Percentiles rank a stretch among this genome's conserved stretches.
Evolutionary conservation across 208 protist species (phyloP).

Genomic region (Wallacemonas rigidus): DNA sequence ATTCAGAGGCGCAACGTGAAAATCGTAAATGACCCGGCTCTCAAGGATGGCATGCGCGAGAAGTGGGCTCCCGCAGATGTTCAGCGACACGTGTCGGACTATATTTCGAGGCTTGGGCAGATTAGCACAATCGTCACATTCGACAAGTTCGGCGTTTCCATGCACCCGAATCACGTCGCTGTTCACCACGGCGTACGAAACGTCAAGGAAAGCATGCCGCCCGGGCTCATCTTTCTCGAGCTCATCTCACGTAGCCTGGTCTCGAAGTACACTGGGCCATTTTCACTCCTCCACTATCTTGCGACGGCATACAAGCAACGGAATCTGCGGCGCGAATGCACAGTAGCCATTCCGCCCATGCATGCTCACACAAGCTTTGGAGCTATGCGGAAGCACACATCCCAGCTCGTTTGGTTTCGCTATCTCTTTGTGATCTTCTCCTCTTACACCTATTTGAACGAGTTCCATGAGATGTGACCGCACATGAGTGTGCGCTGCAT

Average conservation of each 20-base stretch:
- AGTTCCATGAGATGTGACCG: slow-evolving; percentile 41
- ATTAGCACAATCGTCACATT: slow-evolving; percentile 95
- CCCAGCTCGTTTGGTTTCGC: slow-evolving; percentile 97
- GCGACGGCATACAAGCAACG: slow-evolving; percentile 24
- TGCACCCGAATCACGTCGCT: slow-evolving; percentile 96
- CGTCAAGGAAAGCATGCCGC: slow-evolving; percentile 66
- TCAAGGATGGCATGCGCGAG: slow-evolving; percentile 89
- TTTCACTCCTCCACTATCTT: slow-evolving; percentile 36
- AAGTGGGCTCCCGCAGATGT: slow-evolving; percentile 68
- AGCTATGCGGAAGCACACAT: slow-evolving; percentile 90
- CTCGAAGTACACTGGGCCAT: slow-evolving; percentile 65
- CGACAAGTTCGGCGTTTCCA: slow-evolving; percentile 92
- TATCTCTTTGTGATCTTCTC: slow-evolving; percentile 96
- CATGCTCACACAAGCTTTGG: slow-evolving; percentile 49
- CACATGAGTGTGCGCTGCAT: not conserved
- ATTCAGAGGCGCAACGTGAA: slow-evolving; percentile 48
- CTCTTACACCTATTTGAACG: slow-evolving; percentile 95
- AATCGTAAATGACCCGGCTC: slow-evolving; percentile 77
- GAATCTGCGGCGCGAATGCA: slow-evolving; percentile 33
- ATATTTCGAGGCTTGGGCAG: slow-evolving; percentile 55
- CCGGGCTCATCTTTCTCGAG: slow-evolving; percentile 70
- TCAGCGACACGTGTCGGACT: slow-evolving; percentile 49
- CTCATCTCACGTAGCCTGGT: slow-evolving; percentile 58
- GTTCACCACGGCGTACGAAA: slow-evolving; percentile 79
- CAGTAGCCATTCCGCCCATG: slow-evolving; percentile 53